Percentiles rank a stretch among this genome's conserved stretches.
Conservation (phyloP, 2,329 filamentous ascomycete genomes). For the Penicillium vulpinum region DNA sequence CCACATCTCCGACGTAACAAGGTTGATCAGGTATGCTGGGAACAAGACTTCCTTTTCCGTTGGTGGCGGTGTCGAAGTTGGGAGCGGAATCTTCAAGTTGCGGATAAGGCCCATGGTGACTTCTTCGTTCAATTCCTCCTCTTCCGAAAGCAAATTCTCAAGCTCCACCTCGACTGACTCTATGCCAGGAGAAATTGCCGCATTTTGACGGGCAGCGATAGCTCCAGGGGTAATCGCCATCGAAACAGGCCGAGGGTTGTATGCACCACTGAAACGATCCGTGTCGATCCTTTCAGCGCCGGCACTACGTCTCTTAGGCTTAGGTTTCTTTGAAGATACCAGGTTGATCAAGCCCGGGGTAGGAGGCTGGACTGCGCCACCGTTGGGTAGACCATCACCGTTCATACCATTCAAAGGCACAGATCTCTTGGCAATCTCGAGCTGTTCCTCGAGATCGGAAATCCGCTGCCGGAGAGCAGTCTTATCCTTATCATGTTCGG, state of each 20-base stretch:
- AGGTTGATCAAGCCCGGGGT: slow-evolving; percentile 88
- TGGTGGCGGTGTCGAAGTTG: slow-evolving; percentile 80
- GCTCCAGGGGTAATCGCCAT: slow-evolving; percentile 70
- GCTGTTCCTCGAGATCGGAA: slow-evolving; percentile 84
- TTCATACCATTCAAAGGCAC: slow-evolving; percentile 66
- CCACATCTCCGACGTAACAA: slow-evolving; percentile 99
- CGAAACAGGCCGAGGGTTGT: slow-evolving; percentile 92
- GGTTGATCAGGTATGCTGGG: slow-evolving; percentile 97
- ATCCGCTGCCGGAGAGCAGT: slow-evolving; percentile 82
- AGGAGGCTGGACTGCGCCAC: slow-evolving; percentile 55
- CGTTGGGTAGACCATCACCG: slow-evolving; percentile 63
- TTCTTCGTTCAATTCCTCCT: slow-evolving; percentile 94
- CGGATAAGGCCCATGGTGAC: slow-evolving; percentile 94
- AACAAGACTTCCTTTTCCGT: slow-evolving; percentile 99
- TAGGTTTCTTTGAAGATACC: slow-evolving; percentile 94
- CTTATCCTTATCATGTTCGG: slow-evolving; percentile 81
- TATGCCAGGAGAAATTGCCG: slow-evolving; percentile 74
- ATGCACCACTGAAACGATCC: slow-evolving; percentile 87
- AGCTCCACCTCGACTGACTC: slow-evolving; percentile 96
- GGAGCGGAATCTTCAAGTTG: slow-evolving; percentile 93
- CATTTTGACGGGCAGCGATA: slow-evolving; percentile 64
- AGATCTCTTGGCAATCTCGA: slow-evolving; percentile 80
- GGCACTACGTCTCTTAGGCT: slow-evolving; percentile 75
- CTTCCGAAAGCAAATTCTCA: slow-evolving; percentile 88
- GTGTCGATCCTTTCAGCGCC: slow-evolving; percentile 80